Evolutionary conservation across 2,329 filamentous ascomycete genomes (phyloP), one percentile per base, ranked within the genome.

Genomic region (Xylariaceae sp.): DNA sequence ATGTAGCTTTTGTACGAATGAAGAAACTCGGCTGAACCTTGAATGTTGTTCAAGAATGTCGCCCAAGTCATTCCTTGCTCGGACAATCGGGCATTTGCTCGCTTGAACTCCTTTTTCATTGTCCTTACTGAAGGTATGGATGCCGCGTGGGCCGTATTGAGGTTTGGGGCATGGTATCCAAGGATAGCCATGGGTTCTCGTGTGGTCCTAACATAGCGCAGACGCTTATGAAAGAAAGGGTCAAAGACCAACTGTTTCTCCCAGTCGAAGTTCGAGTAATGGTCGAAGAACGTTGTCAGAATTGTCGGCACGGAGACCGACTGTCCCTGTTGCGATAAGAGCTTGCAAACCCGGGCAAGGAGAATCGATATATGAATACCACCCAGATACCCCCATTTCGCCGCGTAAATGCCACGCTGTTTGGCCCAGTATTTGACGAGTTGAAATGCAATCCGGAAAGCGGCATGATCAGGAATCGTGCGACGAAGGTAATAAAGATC

Each of bases 341-440:
- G 56, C 57, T 86, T 85, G 59, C 73, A 74, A 1, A 86, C 63
- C 13, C 76, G 72, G 0, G 76, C 71, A 8, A 87, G 65, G 54
- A 87, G 67, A 17, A 84, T 61, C 0, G 78, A 73, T 39, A 87
- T 76, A 49, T 85, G 81, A 16, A 84, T 76, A 3, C 81, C 81
- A 4, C 79, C 74, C 0, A 87, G 66, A 45, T 79, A 82, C 0
- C 83, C 83, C 50, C 85, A 85, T 36, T 72, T 78, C 2, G 79
- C 72, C 0, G 78, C 73, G 56, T 85, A 86, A 13, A 87, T 67
- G 1, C 83, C 83, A 6, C 78, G 72, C 9, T 69, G 63, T 41
- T 71, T 69, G 1, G 82, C 78, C 82, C 82, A 87, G 1, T 71
- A 64, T 52, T 76, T 81, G 54, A 87, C 71, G 41, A 74, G 67